Conservation (phyloP, 2,329 filamentous ascomycete species). For the Akanthomyces uredinophilus region DNA sequence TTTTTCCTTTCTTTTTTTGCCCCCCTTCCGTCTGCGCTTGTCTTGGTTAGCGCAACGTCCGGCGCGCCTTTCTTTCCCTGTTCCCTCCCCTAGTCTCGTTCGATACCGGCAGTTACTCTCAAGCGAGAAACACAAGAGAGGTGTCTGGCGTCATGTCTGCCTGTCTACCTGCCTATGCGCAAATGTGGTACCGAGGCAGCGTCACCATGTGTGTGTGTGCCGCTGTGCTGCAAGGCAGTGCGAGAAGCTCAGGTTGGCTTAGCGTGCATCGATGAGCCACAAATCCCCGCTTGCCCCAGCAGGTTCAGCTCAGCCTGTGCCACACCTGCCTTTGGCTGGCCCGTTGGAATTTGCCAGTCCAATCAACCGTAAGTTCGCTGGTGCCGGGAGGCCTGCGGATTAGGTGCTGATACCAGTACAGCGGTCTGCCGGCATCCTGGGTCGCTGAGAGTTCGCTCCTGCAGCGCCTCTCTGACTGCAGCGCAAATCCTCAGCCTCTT, state of each 20-base stretch:
- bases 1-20: constrained; percentile 25
- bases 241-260: neutral
- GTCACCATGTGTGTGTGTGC: neutral
- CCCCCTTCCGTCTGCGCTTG: constrained; percentile 30
- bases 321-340: neutral
- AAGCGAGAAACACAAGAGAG: neutral
- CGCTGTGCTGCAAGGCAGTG: neutral
- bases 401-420: neutral
- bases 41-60: constrained; percentile 23
- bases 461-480: constrained; percentile 4
- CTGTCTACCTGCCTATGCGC: neutral
- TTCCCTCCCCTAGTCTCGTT: constrained; percentile 37
- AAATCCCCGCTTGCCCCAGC: constrained; percentile 35
- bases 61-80: constrained; percentile 27
- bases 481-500: neutral
- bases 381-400: neutral
- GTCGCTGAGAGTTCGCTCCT: neutral
- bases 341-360: neutral
- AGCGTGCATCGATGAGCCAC: constrained; percentile 9
- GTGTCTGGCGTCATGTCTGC: neutral
- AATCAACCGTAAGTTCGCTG: neutral
- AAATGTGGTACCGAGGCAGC: constrained; percentile 8
- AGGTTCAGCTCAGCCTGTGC: constrained; percentile 45
- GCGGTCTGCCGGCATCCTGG: neutral
- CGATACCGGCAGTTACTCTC: neutral